These are phyloP conservation scores for Phylloporus sp. DNA, from an alignment of 768 basidiomycete species.

Conservation along the genomic window DNA sequence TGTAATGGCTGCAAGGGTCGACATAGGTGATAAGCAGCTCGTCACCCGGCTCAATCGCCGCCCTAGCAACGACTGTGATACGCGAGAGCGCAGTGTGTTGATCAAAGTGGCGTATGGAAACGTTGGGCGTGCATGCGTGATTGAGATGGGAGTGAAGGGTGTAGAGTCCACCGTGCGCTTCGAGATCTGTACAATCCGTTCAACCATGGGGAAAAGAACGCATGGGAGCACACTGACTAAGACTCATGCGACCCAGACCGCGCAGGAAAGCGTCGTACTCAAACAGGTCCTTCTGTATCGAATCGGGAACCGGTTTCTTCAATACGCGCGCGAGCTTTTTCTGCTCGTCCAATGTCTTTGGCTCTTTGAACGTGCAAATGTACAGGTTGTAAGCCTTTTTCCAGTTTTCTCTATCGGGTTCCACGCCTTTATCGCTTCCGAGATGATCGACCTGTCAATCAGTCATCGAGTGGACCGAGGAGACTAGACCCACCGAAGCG, in stretches of 20 bases:
- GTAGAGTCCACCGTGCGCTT: slow-evolving; percentile 84
- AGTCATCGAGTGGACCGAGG: not conserved
- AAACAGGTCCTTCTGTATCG: slow-evolving; percentile 58
- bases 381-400: slow-evolving; percentile 56
- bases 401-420: slow-evolving; percentile 67
- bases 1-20: slow-evolving; percentile 43
- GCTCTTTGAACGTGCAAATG: slow-evolving; percentile 58
- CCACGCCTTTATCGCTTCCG: slow-evolving; percentile 32
- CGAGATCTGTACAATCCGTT: slow-evolving; percentile 49
- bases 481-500: slow-evolving; percentile 13
- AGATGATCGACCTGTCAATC: not conserved
- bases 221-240: slow-evolving; percentile 56
- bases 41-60: slow-evolving; percentile 59
- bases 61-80: slow-evolving; percentile 68
- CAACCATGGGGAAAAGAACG: not conserved
- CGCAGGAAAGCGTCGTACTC: slow-evolving; percentile 71
- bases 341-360: slow-evolving; percentile 43
- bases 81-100: slow-evolving; percentile 62
- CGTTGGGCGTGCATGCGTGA: slow-evolving; percentile 77
- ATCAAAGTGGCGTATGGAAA: slow-evolving; percentile 74
- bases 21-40: slow-evolving; percentile 80
- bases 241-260: slow-evolving; percentile 70
- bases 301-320: slow-evolving; percentile 41
- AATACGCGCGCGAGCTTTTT: slow-evolving; percentile 57
- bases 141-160: slow-evolving; percentile 83